A percentile compares a stretch with the other conserved stretches of the same genome.
Conservation (phyloP, 176 grass and related monocot genomes). For the Cocos nucifera region DNA sequence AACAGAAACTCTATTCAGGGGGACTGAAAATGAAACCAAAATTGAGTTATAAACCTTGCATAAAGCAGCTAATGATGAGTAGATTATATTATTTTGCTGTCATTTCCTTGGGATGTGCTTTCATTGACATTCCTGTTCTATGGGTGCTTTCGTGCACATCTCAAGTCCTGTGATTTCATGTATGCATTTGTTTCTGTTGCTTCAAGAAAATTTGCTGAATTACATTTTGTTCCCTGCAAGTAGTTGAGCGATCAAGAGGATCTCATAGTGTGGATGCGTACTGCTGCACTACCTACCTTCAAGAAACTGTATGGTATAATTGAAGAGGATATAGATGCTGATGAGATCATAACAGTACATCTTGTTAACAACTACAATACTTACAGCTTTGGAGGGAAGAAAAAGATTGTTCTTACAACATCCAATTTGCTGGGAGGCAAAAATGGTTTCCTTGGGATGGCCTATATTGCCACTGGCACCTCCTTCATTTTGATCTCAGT, state of each 20-base stretch:
- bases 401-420: constrained; percentile 71
- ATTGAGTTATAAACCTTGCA: no score
- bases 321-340: constrained; percentile 53
- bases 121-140: no score
- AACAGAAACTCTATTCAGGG: no score
- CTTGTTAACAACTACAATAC: constrained; percentile 89
- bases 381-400: constrained; percentile 78
- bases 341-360: constrained; percentile 44
- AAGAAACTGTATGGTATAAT: constrained; percentile 85
- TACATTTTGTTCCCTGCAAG: not conserved
- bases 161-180: no score
- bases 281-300: constrained; percentile 78
- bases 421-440: constrained; percentile 75
- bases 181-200: no score
- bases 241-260: constrained; percentile 90
- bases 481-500: constrained; percentile 60
- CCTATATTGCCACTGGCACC: constrained; percentile 55
- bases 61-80: no score
- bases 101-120: no score
- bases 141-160: no score
- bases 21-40: no score
- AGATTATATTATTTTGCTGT: no score
- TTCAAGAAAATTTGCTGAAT: no score
- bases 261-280: constrained; percentile 93
- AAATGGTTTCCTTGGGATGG: constrained; percentile 84